Evolutionary conservation across 352 stramenopile genomes (phyloP), one percentile per base, ranked within the genome.

Genomic region (Chrysophaeum taylorii): DNA sequence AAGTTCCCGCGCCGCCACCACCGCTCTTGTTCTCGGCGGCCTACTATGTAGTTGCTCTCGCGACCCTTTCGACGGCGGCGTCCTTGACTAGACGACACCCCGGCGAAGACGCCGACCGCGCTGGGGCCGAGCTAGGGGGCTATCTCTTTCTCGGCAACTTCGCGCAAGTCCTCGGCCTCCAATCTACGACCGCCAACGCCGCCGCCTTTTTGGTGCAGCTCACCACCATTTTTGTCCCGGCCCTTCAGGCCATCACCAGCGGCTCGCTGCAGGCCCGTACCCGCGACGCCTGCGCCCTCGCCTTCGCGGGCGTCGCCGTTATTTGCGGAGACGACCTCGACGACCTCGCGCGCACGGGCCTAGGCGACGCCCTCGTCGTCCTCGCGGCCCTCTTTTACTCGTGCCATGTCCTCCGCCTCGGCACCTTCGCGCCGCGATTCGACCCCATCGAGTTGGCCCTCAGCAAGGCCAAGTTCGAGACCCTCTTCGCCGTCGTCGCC

Each of bases 101-200:
- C 21, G 35, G 70, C 33, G 69, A 50, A 27, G 25, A 64, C 16
- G 23, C 50, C 52, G 25, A 42, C 42, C 36, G 18, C 31, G 54
- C 68, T 35, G 80, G 79, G 39, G 70, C 78, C 21, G 82, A 88
- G 71, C 61, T 88, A 39, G 80, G 80, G 23, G 71, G 68, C 0
- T 88, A 88, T 72, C 72, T 88, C 15, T 88, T 86, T 76, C 35
- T 85, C n/a, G 82, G 78, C 12, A 88, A 88, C 76, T 67, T 70
- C 16, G 53, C 85, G 15, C 82, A 88, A 75, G 78, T 88, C 2
- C 43, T 84, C 31, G 82, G 81, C 27, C 72, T 88, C 23, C 72
- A 85, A 68, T 83, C 78, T 36, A 73, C 84, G 53, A 73, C 76
- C 39, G 81, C 82, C 0, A 79, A 84, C 72, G 63, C 77, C 53